Conservation (phyloP, 768 basidiomycete genomes). For the Pleurotus tuoliensis region DNA sequence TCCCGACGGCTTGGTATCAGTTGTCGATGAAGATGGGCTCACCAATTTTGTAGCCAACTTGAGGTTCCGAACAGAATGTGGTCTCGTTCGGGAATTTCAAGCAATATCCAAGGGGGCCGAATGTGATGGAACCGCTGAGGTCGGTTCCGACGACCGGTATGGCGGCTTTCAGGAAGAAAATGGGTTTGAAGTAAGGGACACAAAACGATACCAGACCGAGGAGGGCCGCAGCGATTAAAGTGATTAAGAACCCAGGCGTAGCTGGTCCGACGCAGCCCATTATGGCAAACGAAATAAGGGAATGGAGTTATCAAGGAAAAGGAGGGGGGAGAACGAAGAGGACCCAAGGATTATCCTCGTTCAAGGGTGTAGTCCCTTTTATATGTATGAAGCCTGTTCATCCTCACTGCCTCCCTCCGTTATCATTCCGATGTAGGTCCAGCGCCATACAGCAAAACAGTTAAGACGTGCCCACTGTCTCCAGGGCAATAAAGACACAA, state of each 20-base stretch:
- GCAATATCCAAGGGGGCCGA: constrained; percentile 93
- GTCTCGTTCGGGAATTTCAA: constrained; percentile 49
- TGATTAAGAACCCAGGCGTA: constrained; percentile 85
- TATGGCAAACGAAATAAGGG: constrained; percentile 6
- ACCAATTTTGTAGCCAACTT: constrained; percentile 88
- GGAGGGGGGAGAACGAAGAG: neutral
- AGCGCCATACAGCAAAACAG: too few species aligned
- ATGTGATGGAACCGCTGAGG: constrained; percentile 60
- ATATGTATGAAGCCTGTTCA: too few species aligned
- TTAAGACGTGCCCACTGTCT: too few species aligned
- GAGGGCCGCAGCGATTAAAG: constrained; percentile 68
- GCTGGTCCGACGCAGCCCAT: constrained; percentile 78
- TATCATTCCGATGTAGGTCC: too few species aligned
- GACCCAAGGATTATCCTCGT: neutral
- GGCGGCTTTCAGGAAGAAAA: constrained; percentile 84
- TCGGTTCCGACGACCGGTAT: constrained; percentile 36
- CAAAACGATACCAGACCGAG: constrained; percentile 88
- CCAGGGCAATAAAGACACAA: too few species aligned
- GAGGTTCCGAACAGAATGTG: constrained; percentile 68
- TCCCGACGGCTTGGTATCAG: neutral
- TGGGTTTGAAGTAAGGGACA: constrained; percentile 82
- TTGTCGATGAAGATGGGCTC: constrained; percentile 23
- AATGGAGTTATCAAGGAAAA: neutral
- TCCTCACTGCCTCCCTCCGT: too few species aligned
- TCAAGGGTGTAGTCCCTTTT: too few species aligned